phyloP scores from a whole-genome alignment of 2,329 filamentous ascomycete genomes.

The Lachnellula suecica region DNA sequence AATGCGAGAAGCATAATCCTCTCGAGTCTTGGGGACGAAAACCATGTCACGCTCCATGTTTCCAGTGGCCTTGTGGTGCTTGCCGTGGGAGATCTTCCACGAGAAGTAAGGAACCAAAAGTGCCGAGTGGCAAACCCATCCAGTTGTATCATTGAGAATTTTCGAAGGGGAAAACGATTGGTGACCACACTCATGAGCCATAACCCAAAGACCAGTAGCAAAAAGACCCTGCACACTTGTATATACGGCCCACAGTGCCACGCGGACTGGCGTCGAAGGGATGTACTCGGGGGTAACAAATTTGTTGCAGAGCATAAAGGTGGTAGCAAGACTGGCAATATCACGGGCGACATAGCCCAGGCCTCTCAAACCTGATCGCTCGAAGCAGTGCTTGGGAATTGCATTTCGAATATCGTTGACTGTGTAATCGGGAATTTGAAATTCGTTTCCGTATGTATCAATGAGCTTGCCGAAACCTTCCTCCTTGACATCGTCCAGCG shows the following conservation, averaged over 20 bases:
- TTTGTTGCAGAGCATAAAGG: slow-evolving; percentile 86
- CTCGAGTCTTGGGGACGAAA: slow-evolving; percentile 89
- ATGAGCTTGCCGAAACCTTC: slow-evolving; percentile 64
- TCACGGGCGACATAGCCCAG: slow-evolving; percentile 85
- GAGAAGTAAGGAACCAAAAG: slow-evolving; percentile 97
- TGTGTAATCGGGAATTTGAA: slow-evolving; percentile 90
- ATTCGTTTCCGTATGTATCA: slow-evolving; percentile 94
- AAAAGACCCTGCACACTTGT: slow-evolving; percentile 86
- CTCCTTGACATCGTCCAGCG: slow-evolving; percentile 49
- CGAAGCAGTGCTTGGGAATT: slow-evolving; percentile 95
- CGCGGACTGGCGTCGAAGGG: slow-evolving; percentile 66
- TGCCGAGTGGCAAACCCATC: slow-evolving; percentile 85
- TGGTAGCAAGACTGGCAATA: slow-evolving; percentile 66
- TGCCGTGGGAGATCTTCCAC: slow-evolving; percentile 98
- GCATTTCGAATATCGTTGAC: slow-evolving; percentile 97
- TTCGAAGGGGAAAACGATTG: slow-evolving; percentile 94
- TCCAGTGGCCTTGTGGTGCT: slow-evolving; percentile 99
- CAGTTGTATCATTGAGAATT: slow-evolving; percentile 85
- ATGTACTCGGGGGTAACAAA: slow-evolving; percentile 84
- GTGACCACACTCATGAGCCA: slow-evolving; percentile 97
- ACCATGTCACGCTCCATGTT: slow-evolving; percentile 99
- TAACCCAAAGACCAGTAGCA: slow-evolving; percentile 90
- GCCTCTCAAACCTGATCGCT: slow-evolving; percentile 76
- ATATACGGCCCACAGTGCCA: slow-evolving; percentile 62
- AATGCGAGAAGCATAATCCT: slow-evolving; percentile 73